Conservation (phyloP, 2,329 filamentous ascomycete species). For the Davidsoniella eucalypti region DNA sequence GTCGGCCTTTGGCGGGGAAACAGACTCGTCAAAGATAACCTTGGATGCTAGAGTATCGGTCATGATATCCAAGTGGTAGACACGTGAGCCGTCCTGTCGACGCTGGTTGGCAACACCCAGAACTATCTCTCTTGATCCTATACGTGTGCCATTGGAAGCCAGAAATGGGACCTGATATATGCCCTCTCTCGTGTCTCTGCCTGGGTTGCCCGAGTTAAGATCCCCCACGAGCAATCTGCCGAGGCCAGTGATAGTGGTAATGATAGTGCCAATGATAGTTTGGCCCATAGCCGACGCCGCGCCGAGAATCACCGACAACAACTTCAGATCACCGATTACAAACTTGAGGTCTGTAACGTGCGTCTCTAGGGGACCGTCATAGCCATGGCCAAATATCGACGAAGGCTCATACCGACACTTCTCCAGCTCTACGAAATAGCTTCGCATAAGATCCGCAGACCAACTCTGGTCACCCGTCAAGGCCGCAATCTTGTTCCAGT, state of each 20-base stretch:
- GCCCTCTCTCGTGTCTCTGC: conserved; percentile 17
- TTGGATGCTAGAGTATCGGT: conserved; percentile 21
- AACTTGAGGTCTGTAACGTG: conserved; percentile 14
- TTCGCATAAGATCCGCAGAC: conserved; percentile 24
- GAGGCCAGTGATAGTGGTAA: conserved; percentile 16
- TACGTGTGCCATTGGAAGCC: conserved; percentile 33
- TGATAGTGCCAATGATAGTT: conserved; percentile 12
- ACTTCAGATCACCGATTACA: conserved; percentile 18
- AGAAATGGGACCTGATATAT: conserved; percentile 43
- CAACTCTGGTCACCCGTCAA: conserved; percentile 28
- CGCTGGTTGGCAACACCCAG: conserved; percentile 18
- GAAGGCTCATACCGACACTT: conserved; percentile 25
- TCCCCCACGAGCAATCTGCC: conserved; percentile 17
- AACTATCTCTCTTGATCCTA: conserved; percentile 39
- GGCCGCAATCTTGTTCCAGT: conserved; percentile 23
- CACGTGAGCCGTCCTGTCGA: conserved; percentile 17
- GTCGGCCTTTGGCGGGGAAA: conserved; percentile 19
- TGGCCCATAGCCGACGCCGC: conserved; percentile 18
- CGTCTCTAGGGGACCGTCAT: conserved; percentile 22
- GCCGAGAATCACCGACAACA: conserved; percentile 17
- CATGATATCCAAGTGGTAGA: conserved; percentile 16
- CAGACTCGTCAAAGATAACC: conserved; percentile 21
- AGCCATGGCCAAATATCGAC: conserved; percentile 26
- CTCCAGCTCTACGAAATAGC: conserved; percentile 26
- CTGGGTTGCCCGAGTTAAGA: conserved; percentile 17